Percentiles rank a stretch among this genome's conserved stretches.
These are phyloP conservation scores for Pseudogymnoascus sp. DNA, from an alignment of 2,329 filamentous ascomycete species.

Conservation along the genomic window DNA sequence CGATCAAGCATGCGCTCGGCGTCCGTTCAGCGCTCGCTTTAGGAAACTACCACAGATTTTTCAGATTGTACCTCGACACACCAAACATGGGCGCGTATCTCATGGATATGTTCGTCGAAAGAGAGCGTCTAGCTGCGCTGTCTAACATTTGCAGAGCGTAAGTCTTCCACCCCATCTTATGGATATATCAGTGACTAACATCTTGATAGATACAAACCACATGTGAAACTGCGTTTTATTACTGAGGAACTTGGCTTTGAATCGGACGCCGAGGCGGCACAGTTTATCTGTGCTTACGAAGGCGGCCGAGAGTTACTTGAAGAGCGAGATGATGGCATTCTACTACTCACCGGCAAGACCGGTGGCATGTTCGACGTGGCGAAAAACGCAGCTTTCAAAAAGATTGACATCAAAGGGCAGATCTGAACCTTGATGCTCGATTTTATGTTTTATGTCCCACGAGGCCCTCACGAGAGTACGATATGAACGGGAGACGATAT, in stretches of 20 bases:
- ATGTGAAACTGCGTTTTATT: slow-evolving; percentile 81
- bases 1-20: slow-evolving; percentile 84
- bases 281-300: slow-evolving; percentile 74
- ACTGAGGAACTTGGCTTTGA: slow-evolving; percentile 96
- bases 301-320: slow-evolving; percentile 68
- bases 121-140: slow-evolving; percentile 84
- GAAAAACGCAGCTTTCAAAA: slow-evolving; percentile 66
- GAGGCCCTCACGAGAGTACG: not conserved
- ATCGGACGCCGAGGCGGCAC: slow-evolving; percentile 79
- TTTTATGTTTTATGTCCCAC: not conserved
- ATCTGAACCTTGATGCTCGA: slow-evolving; percentile 49
- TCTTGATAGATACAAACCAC: slow-evolving; percentile 72
- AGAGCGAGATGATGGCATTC: slow-evolving; percentile 65
- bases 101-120: slow-evolving; percentile 97
- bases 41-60: slow-evolving; percentile 96
- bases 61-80: slow-evolving; percentile 88
- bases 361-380: slow-evolving; percentile 65
- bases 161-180: slow-evolving; percentile 35
- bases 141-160: slow-evolving; percentile 93
- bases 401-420: slow-evolving; percentile 95
- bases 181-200: slow-evolving; percentile 38
- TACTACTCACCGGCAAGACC: slow-evolving; percentile 68
- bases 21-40: slow-evolving; percentile 86
- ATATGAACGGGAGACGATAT: not conserved
- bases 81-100: slow-evolving; percentile 97